Evolutionary conservation across 768 basidiomycete genomes (phyloP).

Genomic region (Pleurotus citrinopileatus): DNA sequence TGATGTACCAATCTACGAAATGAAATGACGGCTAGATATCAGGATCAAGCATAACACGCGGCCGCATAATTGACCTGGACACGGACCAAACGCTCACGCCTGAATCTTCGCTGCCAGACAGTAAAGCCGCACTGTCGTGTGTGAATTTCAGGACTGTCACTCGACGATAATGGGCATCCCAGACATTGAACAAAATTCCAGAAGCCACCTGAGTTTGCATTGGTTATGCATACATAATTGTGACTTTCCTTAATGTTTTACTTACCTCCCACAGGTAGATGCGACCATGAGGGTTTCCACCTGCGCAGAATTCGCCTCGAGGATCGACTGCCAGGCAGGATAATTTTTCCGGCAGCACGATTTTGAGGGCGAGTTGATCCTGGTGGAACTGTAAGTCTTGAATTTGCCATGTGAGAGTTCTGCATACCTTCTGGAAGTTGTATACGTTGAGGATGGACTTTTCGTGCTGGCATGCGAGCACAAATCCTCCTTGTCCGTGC

Average conservation of each 20-base stretch:
- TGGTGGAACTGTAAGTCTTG: conserved; percentile 24
- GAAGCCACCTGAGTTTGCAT: conserved; percentile 67
- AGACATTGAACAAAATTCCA: conserved; percentile 88
- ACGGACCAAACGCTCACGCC: conserved; percentile 87
- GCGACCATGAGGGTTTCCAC: conserved; percentile 84
- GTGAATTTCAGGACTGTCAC: conserved; percentile 84
- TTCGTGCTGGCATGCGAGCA: conserved; percentile 83
- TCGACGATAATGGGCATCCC: conserved; percentile 95
- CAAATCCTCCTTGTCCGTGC: conserved; percentile 76
- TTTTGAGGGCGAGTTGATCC: conserved; percentile 88
- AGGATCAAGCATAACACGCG: conserved; percentile 11
- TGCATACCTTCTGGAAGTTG: conserved; percentile 83
- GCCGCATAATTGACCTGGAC: conserved; percentile 59
- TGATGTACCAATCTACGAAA: conserved; percentile 68
- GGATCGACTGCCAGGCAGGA: conserved; percentile 75
- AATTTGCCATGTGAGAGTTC: background rate
- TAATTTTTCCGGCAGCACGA: conserved; percentile 88
- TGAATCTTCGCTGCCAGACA: conserved; percentile 92
- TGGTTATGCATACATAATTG: background rate
- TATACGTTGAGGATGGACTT: conserved; percentile 90
- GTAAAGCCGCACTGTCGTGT: conserved; percentile 70
- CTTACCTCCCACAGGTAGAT: conserved; percentile 96
- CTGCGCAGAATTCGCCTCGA: conserved; percentile 76
- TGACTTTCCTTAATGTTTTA: conserved; percentile 14
- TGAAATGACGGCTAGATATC: conserved; percentile 15